phyloP scores from a whole-genome alignment of 1,139 yeast species.

The Taphrina sp. region DNA sequence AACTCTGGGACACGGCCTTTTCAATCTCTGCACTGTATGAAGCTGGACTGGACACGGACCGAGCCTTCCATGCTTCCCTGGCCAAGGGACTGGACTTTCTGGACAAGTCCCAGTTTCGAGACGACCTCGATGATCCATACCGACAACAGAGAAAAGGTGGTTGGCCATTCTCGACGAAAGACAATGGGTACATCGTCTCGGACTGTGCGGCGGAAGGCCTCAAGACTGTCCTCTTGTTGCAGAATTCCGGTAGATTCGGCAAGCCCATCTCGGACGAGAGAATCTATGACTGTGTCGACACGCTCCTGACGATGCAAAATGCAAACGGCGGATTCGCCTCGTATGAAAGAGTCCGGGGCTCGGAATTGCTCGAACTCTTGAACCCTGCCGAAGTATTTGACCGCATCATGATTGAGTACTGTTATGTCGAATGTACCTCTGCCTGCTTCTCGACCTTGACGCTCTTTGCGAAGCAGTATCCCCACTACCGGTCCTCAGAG shows the following conservation, averaged over 20 bases:
- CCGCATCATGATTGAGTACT: conserved; percentile 96
- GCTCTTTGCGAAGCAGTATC: conserved; percentile 64
- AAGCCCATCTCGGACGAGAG: conserved; percentile 55
- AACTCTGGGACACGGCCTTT: conserved; percentile 95
- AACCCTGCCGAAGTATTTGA: conserved; percentile 99
- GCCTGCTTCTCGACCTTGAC: conserved; percentile 86
- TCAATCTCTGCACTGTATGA: conserved; percentile 76
- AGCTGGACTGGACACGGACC: conserved; percentile 73
- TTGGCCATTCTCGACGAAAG: conserved; percentile 94
- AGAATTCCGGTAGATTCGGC: conserved; percentile 56
- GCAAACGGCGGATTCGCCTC: conserved; percentile 92
- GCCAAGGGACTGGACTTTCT: conserved; percentile 67
- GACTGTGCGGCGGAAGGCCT: conserved; percentile 97
- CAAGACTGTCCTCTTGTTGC: conserved; percentile 91
- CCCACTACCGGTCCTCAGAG: conserved; percentile 61
- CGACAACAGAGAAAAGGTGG: conserved; percentile 88
- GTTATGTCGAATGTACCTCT: conserved; percentile 97
- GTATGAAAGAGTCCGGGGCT: conserved; percentile 81
- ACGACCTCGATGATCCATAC: conserved; percentile 59
- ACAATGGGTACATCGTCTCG: conserved; percentile 93
- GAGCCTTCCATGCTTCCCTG: conserved; percentile 59
- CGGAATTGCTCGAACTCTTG: conserved; percentile 68
- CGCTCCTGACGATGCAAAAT: conserved; percentile 68
- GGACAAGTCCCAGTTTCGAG: conserved; percentile 50
- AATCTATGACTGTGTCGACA: conserved; percentile 69